These are phyloP conservation scores for Lactarius pseudohatsudake DNA, from an alignment of 768 basidiomycete species.

Conservation along the genomic window DNA sequence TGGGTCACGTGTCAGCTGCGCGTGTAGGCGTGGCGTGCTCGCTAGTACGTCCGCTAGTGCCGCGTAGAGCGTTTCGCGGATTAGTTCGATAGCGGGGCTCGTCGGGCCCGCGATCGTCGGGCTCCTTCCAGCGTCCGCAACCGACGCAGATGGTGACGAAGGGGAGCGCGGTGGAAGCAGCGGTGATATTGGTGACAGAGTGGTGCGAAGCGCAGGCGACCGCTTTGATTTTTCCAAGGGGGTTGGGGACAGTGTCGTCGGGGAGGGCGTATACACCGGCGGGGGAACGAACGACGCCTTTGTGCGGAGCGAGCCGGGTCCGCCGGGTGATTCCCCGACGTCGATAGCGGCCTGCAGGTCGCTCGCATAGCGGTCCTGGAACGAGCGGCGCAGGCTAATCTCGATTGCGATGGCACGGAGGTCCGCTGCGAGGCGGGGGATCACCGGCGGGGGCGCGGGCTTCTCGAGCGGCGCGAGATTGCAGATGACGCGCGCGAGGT, in stretches of 20 bases:
- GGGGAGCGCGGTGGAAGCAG: too few relatives aligned
- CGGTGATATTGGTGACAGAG: neutral
- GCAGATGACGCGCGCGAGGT: conserved; percentile 81
- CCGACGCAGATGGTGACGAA: too few relatives aligned
- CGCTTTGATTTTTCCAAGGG: conserved; percentile 8
- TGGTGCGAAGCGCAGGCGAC: neutral
- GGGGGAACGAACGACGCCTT: conserved; percentile 72
- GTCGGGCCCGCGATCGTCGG: conserved; percentile 39
- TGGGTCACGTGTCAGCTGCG: conserved; percentile 59
- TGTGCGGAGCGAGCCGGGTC: conserved; percentile 35
- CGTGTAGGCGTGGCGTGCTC: conserved; percentile 50
- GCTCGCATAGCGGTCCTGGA: conserved; percentile 73
- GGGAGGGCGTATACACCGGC: conserved; percentile 49
- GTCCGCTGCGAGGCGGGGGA: conserved; percentile 72
- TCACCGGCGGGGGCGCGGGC: conserved; percentile 41
- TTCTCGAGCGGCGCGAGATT: conserved; percentile 47
- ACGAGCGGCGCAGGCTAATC: conserved; percentile 79
- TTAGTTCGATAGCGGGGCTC: conserved; percentile 67
- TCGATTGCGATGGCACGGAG: conserved; percentile 85
- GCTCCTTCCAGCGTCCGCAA: neutral
- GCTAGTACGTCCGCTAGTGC: conserved; percentile 71
- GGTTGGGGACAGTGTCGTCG: conserved; percentile 29
- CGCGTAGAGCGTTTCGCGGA: conserved; percentile 86
- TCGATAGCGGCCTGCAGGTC: conserved; percentile 83
- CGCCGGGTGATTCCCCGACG: conserved; percentile 41